Conservation (phyloP, 1,284 basidiomycete species). For the Neonothopanus nambi region DNA sequence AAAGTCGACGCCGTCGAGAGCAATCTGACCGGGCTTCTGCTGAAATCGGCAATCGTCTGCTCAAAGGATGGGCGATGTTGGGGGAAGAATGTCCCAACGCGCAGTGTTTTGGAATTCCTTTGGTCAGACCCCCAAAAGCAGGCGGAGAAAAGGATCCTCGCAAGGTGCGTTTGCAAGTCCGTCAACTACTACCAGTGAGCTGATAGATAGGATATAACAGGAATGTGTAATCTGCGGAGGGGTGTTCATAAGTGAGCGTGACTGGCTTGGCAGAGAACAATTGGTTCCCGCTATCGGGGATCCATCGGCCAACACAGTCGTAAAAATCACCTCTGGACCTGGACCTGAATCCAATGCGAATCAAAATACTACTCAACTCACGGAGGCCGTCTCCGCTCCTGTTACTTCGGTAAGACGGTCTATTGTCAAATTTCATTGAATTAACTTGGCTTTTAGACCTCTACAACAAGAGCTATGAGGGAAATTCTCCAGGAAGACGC, state of each 20-base stretch:
- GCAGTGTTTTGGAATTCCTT: slow-evolving; percentile 69
- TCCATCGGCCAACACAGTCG: background rate
- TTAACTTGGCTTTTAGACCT: too few relatives aligned
- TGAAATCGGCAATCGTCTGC: slow-evolving; percentile 72
- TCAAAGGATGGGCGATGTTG: slow-evolving; percentile 84
- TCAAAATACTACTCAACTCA: too few relatives aligned
- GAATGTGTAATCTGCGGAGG: slow-evolving; percentile 77
- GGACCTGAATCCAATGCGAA: too few relatives aligned
- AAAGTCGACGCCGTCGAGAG: slow-evolving; percentile 63
- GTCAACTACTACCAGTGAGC: slow-evolving; percentile 8
- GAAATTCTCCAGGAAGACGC: too few relatives aligned
- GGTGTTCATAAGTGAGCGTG: slow-evolving; percentile 57
- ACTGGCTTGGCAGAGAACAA: slow-evolving; percentile 49
- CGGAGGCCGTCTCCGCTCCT: too few relatives aligned
- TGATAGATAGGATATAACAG: slow-evolving; percentile 38
- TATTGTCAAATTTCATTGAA: too few relatives aligned
- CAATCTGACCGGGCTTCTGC: slow-evolving; percentile 79
- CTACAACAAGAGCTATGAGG: too few relatives aligned
- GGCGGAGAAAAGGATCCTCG: slow-evolving; percentile 59
- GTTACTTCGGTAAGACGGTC: too few relatives aligned
- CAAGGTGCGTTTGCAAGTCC: slow-evolving; percentile 46
- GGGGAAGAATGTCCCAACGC: slow-evolving; percentile 75
- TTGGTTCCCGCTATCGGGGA: slow-evolving; percentile 37
- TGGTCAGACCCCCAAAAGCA: slow-evolving; percentile 70
- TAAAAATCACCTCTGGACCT: too few relatives aligned